Percentiles rank a stretch among this genome's conserved stretches.
These are phyloP conservation scores for Saccharomyces pastorianus DNA, from an alignment of 1,139 yeast genomes.

Conservation along the genomic window DNA sequence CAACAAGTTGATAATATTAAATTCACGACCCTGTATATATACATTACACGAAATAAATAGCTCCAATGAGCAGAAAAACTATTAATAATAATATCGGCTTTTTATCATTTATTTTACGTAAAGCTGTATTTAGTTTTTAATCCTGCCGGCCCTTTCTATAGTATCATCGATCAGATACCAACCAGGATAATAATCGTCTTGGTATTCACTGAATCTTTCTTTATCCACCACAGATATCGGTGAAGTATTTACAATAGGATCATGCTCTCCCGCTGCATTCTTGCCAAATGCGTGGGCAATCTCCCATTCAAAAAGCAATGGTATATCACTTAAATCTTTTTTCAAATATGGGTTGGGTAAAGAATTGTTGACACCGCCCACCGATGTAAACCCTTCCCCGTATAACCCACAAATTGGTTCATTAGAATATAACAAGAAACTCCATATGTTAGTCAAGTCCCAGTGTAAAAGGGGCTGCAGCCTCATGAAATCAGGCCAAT, in stretches of 20 bases:
- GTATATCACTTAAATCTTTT: slow-evolving; percentile 2
- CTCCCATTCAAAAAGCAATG: slow-evolving; percentile 24
- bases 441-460: slow-evolving; percentile 30
- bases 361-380: slow-evolving; percentile 27
- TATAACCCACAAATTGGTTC: slow-evolving; percentile 32
- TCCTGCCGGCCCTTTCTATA: slow-evolving; percentile 30
- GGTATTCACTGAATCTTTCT: slow-evolving; percentile 1
- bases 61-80: background rate
- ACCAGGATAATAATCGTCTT: slow-evolving; percentile 26
- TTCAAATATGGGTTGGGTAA: slow-evolving; percentile 26
- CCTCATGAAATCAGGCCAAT: slow-evolving; percentile 31
- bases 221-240: slow-evolving; percentile 1
- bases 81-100: slow-evolving; percentile 1
- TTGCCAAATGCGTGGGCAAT: slow-evolving; percentile 14
- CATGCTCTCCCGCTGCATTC: background rate
- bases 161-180: slow-evolving; percentile 29
- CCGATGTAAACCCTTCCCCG: slow-evolving; percentile 28
- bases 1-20: background rate
- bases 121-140: slow-evolving; percentile 6
- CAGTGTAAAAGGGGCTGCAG: slow-evolving; percentile 32
- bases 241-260: background rate
- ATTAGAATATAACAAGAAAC: slow-evolving; percentile 27
- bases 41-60: background rate
- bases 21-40: background rate
- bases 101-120: background rate